Percentiles rank a stretch among this genome's conserved stretches.
Evolutionary conservation across 2,329 filamentous ascomycete species (phyloP).

Genomic region (Cercospora citrullina): DNA sequence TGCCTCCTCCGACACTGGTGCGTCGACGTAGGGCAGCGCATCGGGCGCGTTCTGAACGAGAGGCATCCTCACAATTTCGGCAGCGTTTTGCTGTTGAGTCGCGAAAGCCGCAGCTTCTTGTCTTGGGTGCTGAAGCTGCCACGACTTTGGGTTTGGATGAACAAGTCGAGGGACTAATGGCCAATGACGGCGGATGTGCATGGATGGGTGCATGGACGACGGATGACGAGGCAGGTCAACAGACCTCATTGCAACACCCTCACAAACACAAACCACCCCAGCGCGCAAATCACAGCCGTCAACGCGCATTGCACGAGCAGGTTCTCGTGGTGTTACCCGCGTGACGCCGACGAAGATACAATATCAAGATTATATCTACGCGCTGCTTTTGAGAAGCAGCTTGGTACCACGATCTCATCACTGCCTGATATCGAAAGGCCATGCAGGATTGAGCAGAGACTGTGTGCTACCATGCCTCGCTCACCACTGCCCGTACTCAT

Average conservation of each 20-base stretch:
- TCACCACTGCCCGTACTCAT: slow-evolving; percentile 23
- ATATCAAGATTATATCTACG: neutral
- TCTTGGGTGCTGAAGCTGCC: neutral
- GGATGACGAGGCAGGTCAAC: neutral
- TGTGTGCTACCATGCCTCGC: slow-evolving; percentile 21
- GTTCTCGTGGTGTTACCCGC: neutral
- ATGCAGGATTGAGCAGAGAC: slow-evolving; percentile 1
- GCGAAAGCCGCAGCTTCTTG: neutral
- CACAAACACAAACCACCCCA: neutral
- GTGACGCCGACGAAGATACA: neutral
- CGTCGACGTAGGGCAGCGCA: slow-evolving; percentile 83
- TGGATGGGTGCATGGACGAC: neutral
- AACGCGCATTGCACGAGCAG: neutral
- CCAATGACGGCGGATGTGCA: neutral
- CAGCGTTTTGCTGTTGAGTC: slow-evolving; percentile 5
- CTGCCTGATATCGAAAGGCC: neutral
- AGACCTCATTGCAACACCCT: neutral
- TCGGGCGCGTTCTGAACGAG: slow-evolving; percentile 71
- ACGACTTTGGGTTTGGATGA: neutral
- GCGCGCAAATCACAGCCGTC: neutral
- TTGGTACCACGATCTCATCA: neutral
- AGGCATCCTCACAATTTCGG: slow-evolving; percentile 54
- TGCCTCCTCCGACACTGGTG: slow-evolving; percentile 62
- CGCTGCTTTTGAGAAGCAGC: neutral
- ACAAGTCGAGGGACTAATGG: neutral